Conservation (phyloP, 2,329 filamentous ascomycete genomes). For the Magnaporthiopsis rhizophila region DNA sequence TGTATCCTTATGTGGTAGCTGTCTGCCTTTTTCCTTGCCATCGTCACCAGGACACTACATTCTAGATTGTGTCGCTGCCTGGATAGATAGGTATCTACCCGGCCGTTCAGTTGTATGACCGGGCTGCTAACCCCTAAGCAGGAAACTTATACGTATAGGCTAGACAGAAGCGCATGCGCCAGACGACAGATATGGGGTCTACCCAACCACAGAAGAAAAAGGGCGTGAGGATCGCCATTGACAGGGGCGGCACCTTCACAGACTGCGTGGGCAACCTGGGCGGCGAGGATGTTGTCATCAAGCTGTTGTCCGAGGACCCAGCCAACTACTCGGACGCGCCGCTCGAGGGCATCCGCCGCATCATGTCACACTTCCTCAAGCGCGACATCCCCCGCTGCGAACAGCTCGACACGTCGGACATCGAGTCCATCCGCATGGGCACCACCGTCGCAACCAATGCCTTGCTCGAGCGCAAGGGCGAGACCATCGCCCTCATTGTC, state of each 20-base stretch:
- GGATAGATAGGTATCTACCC: too few relatives aligned
- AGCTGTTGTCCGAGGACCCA: slow-evolving; percentile 69
- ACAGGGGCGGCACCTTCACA: slow-evolving; percentile 83
- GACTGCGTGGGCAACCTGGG: slow-evolving; percentile 79
- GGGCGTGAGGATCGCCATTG: slow-evolving; percentile 68
- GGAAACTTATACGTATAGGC: neutral
- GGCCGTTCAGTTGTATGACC: too few relatives aligned
- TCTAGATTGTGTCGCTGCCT: too few relatives aligned
- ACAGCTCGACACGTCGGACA: slow-evolving; percentile 70
- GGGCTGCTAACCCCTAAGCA: too few relatives aligned
- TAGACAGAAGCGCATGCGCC: neutral
- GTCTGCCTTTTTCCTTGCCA: neutral
- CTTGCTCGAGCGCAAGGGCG: slow-evolving; percentile 80
- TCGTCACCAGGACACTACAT: neutral
- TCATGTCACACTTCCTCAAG: slow-evolving; percentile 69
- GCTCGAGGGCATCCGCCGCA: slow-evolving; percentile 79
- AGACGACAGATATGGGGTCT: slow-evolving; percentile 25
- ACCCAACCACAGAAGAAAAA: slow-evolving; percentile 28
- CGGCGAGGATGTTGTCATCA: slow-evolving; percentile 26
- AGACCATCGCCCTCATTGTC: slow-evolving; percentile 78
- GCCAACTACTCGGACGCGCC: slow-evolving; percentile 87
- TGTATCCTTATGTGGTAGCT: neutral
- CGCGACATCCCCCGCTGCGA: slow-evolving; percentile 73
- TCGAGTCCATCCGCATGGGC: slow-evolving; percentile 91
- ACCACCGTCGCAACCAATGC: slow-evolving; percentile 94